A percentile compares a stretch with the other conserved stretches of the same genome.
Conservation (phyloP, 129 eudicot genomes). For the Flaveria sonorensis region DNA sequence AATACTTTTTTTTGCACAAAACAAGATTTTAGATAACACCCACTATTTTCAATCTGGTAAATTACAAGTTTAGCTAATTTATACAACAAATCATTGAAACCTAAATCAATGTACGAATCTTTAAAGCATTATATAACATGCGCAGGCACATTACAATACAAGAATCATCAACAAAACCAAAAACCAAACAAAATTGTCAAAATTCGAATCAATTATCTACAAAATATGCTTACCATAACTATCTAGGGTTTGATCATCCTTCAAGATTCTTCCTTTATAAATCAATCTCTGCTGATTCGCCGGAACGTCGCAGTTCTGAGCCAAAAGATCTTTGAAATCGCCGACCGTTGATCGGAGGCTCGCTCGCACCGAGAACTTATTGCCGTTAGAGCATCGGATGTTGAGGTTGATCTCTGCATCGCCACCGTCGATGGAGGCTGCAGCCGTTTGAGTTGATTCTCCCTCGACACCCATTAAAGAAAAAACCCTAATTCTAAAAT, state of each 20-base stretch:
- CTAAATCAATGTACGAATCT: slow-evolving; percentile 25
- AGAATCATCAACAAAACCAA: not conserved
- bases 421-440: slow-evolving; percentile 31
- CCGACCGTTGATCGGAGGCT: slow-evolving; percentile 56
- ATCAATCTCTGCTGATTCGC: slow-evolving; percentile 84
- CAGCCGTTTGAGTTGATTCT: slow-evolving; percentile 58
- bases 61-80: not conserved
- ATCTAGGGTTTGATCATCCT: slow-evolving; percentile 87
- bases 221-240: slow-evolving; percentile 56
- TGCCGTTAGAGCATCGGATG: slow-evolving; percentile 80
- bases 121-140: not conserved
- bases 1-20: not conserved
- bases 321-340: slow-evolving; percentile 58
- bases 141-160: not conserved
- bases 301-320: slow-evolving; percentile 74
- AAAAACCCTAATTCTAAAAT: slow-evolving; percentile 45
- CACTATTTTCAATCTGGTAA: not conserved
- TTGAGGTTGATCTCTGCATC: slow-evolving; percentile 52
- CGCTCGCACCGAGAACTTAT: slow-evolving; percentile 64
- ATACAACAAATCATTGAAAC: not conserved
- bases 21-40: not conserved
- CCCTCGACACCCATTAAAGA: slow-evolving; percentile 59
- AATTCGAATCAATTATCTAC: not conserved
- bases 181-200: not conserved
- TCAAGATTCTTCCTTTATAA: slow-evolving; percentile 89